Percentiles rank a stretch among this genome's conserved stretches.
These are phyloP conservation scores for Fusarium udum DNA, from an alignment of 2,329 filamentous ascomycete genomes.

Conservation along the genomic window DNA sequence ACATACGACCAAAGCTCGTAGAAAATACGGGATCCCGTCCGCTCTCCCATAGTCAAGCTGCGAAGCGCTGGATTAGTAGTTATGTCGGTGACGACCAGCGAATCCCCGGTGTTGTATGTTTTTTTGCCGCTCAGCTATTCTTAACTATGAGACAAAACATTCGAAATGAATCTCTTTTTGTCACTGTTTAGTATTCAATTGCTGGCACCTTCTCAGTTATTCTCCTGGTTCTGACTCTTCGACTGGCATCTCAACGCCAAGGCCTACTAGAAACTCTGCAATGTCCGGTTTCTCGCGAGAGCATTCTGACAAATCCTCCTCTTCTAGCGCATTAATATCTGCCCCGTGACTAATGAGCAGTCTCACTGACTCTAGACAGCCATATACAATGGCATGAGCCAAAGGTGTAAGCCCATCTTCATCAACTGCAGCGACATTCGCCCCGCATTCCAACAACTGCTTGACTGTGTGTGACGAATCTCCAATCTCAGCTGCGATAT, in stretches of 20 bases:
- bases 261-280: not conserved
- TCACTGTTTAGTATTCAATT: not conserved
- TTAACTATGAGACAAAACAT: accelerated
- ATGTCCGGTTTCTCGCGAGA: not conserved
- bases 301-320: not conserved
- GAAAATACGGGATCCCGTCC: not conserved
- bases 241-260: not conserved
- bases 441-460: not conserved
- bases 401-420: not conserved
- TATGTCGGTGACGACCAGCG: not conserved
- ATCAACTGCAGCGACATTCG: not conserved
- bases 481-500: not conserved
- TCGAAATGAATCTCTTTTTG: not conserved
- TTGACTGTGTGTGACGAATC: not conserved
- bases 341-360: constrained; percentile 3
- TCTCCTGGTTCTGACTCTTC: not conserved
- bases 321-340: not conserved
- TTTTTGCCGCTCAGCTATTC: not conserved
- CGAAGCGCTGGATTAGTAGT: not conserved
- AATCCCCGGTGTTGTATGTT: not conserved
- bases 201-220: not conserved
- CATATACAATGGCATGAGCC: not conserved
- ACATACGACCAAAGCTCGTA: not conserved
- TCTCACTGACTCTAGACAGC: not conserved
- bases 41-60: not conserved